phyloP scores from a whole-genome alignment of 306 rosid species.

The Castanopsis chinensis region DNA sequence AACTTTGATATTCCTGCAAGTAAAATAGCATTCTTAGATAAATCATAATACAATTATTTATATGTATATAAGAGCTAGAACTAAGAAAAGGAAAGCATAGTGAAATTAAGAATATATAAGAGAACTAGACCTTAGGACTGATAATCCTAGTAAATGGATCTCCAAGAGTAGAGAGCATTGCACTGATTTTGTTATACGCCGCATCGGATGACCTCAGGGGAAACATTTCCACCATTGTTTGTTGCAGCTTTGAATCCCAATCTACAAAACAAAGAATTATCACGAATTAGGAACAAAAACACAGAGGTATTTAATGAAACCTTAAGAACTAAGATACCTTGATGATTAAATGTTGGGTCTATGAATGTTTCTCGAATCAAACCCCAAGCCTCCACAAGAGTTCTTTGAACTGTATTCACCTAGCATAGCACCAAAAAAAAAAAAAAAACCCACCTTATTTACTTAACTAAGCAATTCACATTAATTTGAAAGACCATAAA shows the following conservation, averaged over 20 bases:
- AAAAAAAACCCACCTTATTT: neutral
- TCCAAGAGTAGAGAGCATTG: constrained; percentile 97
- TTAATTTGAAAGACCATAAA: neutral
- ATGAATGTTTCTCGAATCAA: constrained; percentile 89
- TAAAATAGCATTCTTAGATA: constrained; percentile 19
- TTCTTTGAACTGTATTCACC: constrained; percentile 97
- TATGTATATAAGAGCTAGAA: neutral
- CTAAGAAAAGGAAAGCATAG: constrained; percentile 7
- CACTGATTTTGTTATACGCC: constrained; percentile 84
- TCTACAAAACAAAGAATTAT: constrained; percentile 40
- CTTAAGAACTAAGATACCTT: constrained; percentile 47
- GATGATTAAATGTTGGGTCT: constrained; percentile 94
- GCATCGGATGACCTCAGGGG: constrained; percentile 87
- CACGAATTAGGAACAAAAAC: too few species aligned
- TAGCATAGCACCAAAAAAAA: constrained; percentile 11
- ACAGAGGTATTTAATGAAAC: too few species aligned
- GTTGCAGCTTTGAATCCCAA: constrained; percentile 93
- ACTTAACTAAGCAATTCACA: constrained; percentile 1
- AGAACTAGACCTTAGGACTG: constrained; percentile 73
- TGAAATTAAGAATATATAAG: neutral
- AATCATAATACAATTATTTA: neutral
- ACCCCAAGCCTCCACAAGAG: constrained; percentile 99
- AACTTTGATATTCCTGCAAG: constrained; percentile 87
- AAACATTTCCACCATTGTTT: constrained; percentile 98
- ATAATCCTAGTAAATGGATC: constrained; percentile 94